Evolutionary conservation across 441 rosid genomes (phyloP).

Genomic region (Macaranga tanarius): DNA sequence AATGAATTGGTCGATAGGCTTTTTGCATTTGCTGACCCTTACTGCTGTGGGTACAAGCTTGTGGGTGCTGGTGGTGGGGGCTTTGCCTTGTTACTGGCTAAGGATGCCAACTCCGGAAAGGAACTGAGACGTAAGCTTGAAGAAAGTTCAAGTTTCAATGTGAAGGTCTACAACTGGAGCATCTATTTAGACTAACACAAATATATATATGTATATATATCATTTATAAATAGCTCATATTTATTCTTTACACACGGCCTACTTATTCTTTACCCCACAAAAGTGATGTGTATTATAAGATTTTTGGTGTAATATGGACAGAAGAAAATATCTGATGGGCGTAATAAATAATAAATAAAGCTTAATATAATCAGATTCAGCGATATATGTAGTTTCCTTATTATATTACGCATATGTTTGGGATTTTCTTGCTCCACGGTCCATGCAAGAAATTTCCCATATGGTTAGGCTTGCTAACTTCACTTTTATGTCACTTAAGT

Average conservation of each 20-base stretch:
- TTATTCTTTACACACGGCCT: background rate
- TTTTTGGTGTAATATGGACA: background rate
- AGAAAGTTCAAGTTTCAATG: constrained; percentile 46
- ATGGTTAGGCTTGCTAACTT: too few relatives aligned
- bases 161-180: constrained; percentile 63
- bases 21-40: constrained; percentile 61
- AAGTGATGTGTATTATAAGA: background rate
- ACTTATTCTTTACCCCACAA: background rate
- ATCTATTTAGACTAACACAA: constrained; percentile 32
- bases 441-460: too few relatives aligned
- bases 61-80: constrained; percentile 98
- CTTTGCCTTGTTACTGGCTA: constrained; percentile 69
- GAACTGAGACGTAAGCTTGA: constrained; percentile 51
- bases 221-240: background rate
- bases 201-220: too few relatives aligned
- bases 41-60: constrained; percentile 87
- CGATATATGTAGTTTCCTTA: background rate
- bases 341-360: background rate
- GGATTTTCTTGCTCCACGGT: too few relatives aligned
- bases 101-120: constrained; percentile 48
- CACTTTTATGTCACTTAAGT: too few relatives aligned
- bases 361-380: background rate
- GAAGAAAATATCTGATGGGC: background rate
- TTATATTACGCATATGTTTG: too few relatives aligned
- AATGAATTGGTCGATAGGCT: constrained; percentile 78